Base-by-base conservation (phyloP, 371 early-diverging fungal species). In the Sporodiniella umbellata region DNA sequence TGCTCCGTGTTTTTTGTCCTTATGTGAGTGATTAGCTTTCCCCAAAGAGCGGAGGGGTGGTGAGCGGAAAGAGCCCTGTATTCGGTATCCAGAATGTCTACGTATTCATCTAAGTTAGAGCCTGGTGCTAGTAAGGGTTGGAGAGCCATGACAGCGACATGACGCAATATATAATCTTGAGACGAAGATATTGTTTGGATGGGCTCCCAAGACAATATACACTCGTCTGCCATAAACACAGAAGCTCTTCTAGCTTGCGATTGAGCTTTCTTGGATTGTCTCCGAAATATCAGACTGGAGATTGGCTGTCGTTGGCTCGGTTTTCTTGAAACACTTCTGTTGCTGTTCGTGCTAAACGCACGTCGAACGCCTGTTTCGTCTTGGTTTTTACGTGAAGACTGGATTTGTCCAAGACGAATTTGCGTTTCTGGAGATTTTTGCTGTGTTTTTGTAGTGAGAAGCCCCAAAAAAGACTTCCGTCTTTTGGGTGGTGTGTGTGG, bases 71-170 rank as follows among this genome's bases (percentile, higher is more conserved):
- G 8, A n/a, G 31, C 40, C 11, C 33, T 28, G 4, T 45, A 39
- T 15, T 51, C 45, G 2, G 37, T 30, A 5, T 79, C 87, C 48
- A 81, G 78, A 54, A 81, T 52, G 48, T 73, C 80, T 53, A 76
- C 57, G 11, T 89, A 59, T 31, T 87, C 85, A 30, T 85, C 81
- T 17, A 80, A 38, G 0, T 72, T 69, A 42, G 80, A 79, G 49
- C 62, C 58, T 12, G 70, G 58, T 7, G 64, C 75, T 7, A 94
- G 64, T 22, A 87, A 57, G 2, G 82, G 83, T 4, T 84, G 72
- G 43, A 95, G 60, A 8, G 70, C 64, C 28, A 85, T 62, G 0
- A 87, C 86, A 0, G 94, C 91, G 24, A 87, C 69, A 55, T 92
- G 90, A 33, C 85, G 82, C 28, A 91, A 85, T 37, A 85, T 81